Conservation (phyloP, 129 eudicot genomes). For the Deinandra increscens region DNA sequence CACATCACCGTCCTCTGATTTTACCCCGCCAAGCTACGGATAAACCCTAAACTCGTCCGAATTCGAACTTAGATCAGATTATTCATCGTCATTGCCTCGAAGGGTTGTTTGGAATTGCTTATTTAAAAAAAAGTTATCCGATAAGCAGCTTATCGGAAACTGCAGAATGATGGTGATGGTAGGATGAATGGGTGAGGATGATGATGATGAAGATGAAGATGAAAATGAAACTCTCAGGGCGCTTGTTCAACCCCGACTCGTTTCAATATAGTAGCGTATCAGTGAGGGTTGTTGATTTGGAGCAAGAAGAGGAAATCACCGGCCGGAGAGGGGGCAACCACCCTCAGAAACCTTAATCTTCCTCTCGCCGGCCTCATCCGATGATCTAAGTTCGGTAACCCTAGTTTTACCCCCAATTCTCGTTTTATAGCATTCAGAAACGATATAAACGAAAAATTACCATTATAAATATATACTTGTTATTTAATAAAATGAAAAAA, state of each 20-base stretch:
- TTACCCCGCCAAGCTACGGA: constrained; percentile 48
- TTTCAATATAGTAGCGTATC: background rate
- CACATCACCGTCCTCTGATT: constrained; percentile 23
- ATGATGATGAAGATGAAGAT: background rate
- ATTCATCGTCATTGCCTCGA: constrained; percentile 34
- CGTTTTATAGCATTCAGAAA: too few species aligned
- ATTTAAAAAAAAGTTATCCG: too few species aligned
- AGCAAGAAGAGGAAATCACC: background rate
- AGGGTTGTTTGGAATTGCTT: too few species aligned
- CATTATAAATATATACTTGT: too few species aligned
- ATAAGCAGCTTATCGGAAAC: too few species aligned
- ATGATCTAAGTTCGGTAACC: too few species aligned
- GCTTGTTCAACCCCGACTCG: too few species aligned
- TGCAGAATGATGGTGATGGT: too few species aligned
- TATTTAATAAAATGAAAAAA: too few species aligned
- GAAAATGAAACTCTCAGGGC: background rate
- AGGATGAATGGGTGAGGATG: background rate
- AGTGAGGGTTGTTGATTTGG: constrained; percentile 5
- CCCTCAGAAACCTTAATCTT: background rate
- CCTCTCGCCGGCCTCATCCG: too few species aligned
- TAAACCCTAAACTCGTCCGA: constrained; percentile 20
- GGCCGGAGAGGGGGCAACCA: constrained; percentile 17
- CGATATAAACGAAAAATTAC: too few species aligned
- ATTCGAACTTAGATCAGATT: constrained; percentile 14
- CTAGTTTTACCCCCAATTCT: too few species aligned